Evolutionary conservation across 805 yeast species (phyloP).

Genomic region (Myxozyma geophila): DNA sequence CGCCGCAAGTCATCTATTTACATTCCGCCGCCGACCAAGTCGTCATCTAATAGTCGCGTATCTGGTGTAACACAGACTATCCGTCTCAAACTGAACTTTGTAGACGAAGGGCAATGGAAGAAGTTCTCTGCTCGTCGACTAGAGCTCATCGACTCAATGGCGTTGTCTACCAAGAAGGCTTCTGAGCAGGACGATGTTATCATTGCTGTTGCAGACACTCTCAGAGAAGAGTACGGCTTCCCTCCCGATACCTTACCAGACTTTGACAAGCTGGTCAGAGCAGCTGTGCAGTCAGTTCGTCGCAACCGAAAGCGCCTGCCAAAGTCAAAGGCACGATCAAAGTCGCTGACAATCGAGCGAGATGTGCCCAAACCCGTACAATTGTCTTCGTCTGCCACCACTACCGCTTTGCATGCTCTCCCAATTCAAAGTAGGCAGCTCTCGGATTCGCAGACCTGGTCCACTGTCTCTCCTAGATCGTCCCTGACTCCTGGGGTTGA

Average conservation of each 20-base stretch:
- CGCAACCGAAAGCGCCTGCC: slow-evolving; percentile 77
- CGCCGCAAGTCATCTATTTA: slow-evolving; percentile 22
- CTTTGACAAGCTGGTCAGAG: slow-evolving; percentile 86
- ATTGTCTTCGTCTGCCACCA: not conserved
- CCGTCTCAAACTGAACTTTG: slow-evolving; percentile 67
- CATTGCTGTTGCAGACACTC: slow-evolving; percentile 71
- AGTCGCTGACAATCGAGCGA: slow-evolving; percentile 23
- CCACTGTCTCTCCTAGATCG: not conserved
- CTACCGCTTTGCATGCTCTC: not conserved
- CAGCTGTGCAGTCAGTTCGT: slow-evolving; percentile 91
- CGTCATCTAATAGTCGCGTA: slow-evolving; percentile 18
- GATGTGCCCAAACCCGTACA: not conserved
- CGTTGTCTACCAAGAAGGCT: slow-evolving; percentile 72
- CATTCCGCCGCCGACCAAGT: slow-evolving; percentile 32
- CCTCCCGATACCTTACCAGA: slow-evolving; percentile 63
- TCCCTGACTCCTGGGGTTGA: slow-evolving; percentile 1
- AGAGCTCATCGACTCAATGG: slow-evolving; percentile 79
- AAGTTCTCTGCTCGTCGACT: slow-evolving; percentile 86
- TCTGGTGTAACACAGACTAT: slow-evolving; percentile 62
- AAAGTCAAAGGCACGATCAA: slow-evolving; percentile 43
- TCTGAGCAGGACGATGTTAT: slow-evolving; percentile 90
- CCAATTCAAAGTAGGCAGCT: not conserved
- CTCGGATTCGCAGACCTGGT: not conserved
- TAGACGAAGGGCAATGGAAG: slow-evolving; percentile 85
- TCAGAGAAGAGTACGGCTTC: slow-evolving; percentile 79